phyloP scores from a whole-genome alignment of 371 early-diverging fungal species.

The Thermomucor indicae-seudaticae region DNA sequence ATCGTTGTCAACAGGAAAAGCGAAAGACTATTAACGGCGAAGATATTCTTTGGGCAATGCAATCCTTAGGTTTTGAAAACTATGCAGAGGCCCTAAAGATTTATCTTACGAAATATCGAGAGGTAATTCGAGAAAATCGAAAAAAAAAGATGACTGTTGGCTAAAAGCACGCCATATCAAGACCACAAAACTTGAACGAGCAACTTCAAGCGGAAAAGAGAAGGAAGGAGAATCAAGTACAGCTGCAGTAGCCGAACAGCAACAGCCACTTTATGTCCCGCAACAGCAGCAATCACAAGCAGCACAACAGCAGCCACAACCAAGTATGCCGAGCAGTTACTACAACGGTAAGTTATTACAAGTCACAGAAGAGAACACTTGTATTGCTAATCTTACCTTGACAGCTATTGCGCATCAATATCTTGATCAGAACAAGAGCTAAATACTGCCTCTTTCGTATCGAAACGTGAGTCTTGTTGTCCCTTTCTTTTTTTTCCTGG shows the following conservation, averaged over 20 bases:
- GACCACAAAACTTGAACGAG: constrained; percentile 58
- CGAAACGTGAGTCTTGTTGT: too few relatives aligned
- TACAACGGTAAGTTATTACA: constrained; percentile 11
- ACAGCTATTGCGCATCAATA: neutral
- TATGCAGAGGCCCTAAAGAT: constrained; percentile 94
- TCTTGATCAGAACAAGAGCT: neutral
- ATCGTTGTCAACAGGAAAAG: constrained; percentile 94
- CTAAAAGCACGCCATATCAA: constrained; percentile 6
- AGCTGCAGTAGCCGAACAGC: constrained; percentile 21
- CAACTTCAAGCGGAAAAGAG: constrained; percentile 44
- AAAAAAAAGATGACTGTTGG: neutral
- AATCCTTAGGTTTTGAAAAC: constrained; percentile 97
- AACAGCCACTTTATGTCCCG: constrained; percentile 9
- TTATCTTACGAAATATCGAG: constrained; percentile 90
- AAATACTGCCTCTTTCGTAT: too few relatives aligned
- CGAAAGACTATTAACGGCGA: constrained; percentile 99
- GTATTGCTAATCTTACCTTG: neutral
- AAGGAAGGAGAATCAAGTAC: constrained; percentile 41
- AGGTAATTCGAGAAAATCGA: constrained; percentile 39
- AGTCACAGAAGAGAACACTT: neutral
- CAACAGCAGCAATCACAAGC: constrained; percentile 10
- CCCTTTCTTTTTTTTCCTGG: too few relatives aligned
- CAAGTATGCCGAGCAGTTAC: constrained; percentile 10
- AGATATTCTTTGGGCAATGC: constrained; percentile 99
- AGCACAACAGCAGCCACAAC: neutral